phyloP scores from a whole-genome alignment of 805 yeast genomes.

The Starmerella potacharoeniae region DNA sequence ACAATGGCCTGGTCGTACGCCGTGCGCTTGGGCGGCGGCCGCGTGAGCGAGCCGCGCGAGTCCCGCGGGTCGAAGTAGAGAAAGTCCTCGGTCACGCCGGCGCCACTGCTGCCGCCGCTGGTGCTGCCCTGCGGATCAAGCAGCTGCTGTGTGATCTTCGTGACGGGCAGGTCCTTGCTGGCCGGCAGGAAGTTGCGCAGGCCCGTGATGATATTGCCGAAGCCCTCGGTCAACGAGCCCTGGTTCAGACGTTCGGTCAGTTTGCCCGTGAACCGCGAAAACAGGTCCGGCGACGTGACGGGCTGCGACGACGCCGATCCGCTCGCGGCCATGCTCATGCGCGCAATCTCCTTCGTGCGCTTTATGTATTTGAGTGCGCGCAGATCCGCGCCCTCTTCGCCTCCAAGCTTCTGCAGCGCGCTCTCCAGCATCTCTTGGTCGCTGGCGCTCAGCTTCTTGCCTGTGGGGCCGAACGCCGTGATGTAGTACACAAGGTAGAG shows the following conservation, averaged over 20 bases:
- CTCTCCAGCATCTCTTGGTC: conserved; percentile 55
- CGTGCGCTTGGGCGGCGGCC: conserved; percentile 69
- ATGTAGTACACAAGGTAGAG: conserved; percentile 68
- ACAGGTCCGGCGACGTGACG: conserved; percentile 26
- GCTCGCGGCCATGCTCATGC: conserved; percentile 32
- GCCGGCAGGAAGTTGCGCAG: conserved; percentile 80
- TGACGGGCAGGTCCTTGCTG: conserved; percentile 76
- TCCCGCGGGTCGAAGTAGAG: conserved; percentile 78
- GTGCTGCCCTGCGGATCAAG: conserved; percentile 55
- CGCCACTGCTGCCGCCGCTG: conserved; percentile 24
- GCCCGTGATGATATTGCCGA: conserved; percentile 79
- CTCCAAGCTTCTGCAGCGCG: conserved; percentile 33
- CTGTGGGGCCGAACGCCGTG: conserved; percentile 29
- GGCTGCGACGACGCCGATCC: conserved; percentile 20
- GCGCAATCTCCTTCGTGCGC: conserved; percentile 66
- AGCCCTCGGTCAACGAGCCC: conserved; percentile 74
- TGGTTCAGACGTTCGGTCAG: conserved; percentile 65
- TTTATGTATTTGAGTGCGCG: conserved; percentile 58
- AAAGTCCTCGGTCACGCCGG: conserved; percentile 51
- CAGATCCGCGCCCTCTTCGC: conserved; percentile 49
- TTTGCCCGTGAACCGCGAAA: conserved; percentile 52
- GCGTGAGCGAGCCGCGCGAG: conserved; percentile 78
- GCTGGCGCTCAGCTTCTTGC: conserved; percentile 31
- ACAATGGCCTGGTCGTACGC: conserved; percentile 72
- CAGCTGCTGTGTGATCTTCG: conserved; percentile 80